phyloP scores from a whole-genome alignment of 129 eudicot genomes.

The Solidago caesia region DNA sequence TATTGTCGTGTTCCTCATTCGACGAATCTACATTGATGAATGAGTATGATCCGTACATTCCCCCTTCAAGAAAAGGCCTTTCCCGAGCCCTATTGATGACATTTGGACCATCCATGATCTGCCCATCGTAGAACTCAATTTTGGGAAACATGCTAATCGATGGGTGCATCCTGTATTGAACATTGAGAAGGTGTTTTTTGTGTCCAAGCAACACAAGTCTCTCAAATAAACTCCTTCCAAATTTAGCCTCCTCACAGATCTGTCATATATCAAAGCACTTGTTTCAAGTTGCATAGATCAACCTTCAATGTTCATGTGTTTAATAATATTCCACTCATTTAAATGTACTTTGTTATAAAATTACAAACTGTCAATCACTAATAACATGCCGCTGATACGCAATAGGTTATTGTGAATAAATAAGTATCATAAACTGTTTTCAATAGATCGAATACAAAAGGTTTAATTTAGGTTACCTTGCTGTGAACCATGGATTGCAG shows the following conservation, averaged over 20 bases:
- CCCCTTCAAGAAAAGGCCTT: constrained; percentile 34
- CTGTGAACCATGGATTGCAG: constrained; percentile 64
- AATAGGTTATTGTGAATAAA: no score
- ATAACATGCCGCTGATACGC: no score
- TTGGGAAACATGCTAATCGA: constrained; percentile 76
- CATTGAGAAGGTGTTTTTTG: constrained; percentile 61
- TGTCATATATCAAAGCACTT: constrained; percentile 15
- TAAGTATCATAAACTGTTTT: no score
- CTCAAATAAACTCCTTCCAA: constrained; percentile 80
- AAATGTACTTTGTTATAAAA: no score
- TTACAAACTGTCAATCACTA: no score
- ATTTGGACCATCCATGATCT: constrained; percentile 52
- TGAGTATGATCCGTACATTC: constrained; percentile 50
- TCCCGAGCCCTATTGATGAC: constrained; percentile 34
- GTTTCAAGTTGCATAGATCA: neutral
- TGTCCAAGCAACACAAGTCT: constrained; percentile 58
- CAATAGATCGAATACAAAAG: no score
- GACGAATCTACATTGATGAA: constrained; percentile 49
- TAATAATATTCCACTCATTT: no score
- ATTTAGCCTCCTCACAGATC: constrained; percentile 56
- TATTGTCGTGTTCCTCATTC: constrained; percentile 40
- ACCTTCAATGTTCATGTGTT: constrained; percentile 28
- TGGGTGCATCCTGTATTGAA: constrained; percentile 94
- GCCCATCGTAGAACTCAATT: constrained; percentile 46
- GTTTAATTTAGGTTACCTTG: constrained; percentile 35